A percentile compares a stretch with the other conserved stretches of the same genome.
Conservation (phyloP, 2,329 filamentous ascomycete species). For the Chalara sp. region DNA sequence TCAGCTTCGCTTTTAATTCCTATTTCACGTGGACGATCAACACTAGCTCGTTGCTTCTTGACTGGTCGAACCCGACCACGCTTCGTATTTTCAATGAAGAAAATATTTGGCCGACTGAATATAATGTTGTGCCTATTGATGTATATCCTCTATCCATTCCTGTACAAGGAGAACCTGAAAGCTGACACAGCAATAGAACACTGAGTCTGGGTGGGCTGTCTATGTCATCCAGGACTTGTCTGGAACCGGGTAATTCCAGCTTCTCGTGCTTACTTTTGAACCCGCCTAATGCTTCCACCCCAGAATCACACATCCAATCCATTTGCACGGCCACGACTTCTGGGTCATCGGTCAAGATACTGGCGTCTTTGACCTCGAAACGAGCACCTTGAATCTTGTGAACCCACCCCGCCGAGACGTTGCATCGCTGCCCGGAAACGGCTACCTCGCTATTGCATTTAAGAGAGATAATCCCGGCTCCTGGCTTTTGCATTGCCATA, state of each 20-base stretch:
- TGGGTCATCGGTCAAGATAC: slow-evolving; percentile 37
- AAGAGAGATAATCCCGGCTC: slow-evolving; percentile 27
- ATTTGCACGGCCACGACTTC: slow-evolving; percentile 46
- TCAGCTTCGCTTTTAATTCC: slow-evolving; percentile 13
- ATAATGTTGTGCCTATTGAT: slow-evolving; percentile 17
- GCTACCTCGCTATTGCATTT: slow-evolving; percentile 26
- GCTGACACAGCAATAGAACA: slow-evolving; percentile 25
- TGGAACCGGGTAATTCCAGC: slow-evolving; percentile 9
- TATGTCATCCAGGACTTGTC: slow-evolving; percentile 21
- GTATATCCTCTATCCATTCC: neutral
- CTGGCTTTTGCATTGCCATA: slow-evolving; percentile 30
- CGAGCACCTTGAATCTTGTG: slow-evolving; percentile 24
- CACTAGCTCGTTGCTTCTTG: slow-evolving; percentile 36
- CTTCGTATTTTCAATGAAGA: slow-evolving; percentile 26
- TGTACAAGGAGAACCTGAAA: too few species aligned
- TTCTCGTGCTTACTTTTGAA: too few species aligned
- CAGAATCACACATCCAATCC: slow-evolving; percentile 28
- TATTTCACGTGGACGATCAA: slow-evolving; percentile 44
- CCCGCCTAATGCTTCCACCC: neutral
- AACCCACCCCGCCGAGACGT: slow-evolving; percentile 48
- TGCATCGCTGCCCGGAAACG: slow-evolving; percentile 34
- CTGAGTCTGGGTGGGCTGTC: slow-evolving; percentile 23
- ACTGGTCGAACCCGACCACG: slow-evolving; percentile 41
- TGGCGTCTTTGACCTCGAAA: slow-evolving; percentile 28
- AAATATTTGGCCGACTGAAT: slow-evolving; percentile 20